Percentiles rank a stretch among this genome's conserved stretches.
phyloP scores from a whole-genome alignment of 257 asterid species.

The Nicotiana benthamiana region DNA sequence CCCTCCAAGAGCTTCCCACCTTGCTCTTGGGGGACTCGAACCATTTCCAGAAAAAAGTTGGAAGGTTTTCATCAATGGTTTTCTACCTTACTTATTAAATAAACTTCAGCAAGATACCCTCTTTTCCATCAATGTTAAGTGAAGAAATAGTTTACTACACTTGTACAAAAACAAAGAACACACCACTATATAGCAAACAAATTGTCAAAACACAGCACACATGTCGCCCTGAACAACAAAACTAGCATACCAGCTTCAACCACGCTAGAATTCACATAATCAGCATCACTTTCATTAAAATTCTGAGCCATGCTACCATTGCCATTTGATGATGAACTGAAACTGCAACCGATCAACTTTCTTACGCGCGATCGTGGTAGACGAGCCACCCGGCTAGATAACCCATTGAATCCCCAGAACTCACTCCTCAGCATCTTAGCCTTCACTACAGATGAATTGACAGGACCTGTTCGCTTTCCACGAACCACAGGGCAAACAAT shows the following conservation, averaged over 20 bases:
- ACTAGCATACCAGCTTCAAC: constrained; percentile 73
- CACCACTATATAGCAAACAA: neutral
- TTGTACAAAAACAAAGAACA: neutral
- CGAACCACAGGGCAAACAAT: constrained; percentile 59
- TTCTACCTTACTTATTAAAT: neutral
- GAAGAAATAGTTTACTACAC: neutral
- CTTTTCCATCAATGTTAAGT: neutral
- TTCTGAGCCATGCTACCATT: constrained; percentile 81
- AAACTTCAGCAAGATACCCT: neutral
- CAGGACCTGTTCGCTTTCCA: constrained; percentile 45
- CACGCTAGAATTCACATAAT: constrained; percentile 78
- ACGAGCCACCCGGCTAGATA: constrained; percentile 11
- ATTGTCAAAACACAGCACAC: neutral
- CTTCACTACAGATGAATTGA: constrained; percentile 35
- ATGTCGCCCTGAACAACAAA: neutral
- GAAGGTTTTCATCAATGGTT: neutral
- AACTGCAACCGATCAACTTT: constrained; percentile 39
- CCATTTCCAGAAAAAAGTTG: neutral
- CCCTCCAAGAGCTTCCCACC: too few relatives aligned
- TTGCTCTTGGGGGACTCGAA: too few relatives aligned
- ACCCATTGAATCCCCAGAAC: constrained; percentile 45
- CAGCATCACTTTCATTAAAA: constrained; percentile 60
- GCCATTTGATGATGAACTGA: constrained; percentile 86
- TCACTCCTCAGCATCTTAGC: constrained; percentile 38
- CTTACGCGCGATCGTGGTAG: constrained; percentile 20